phyloP scores from a whole-genome alignment of 768 basidiomycete species.

The Cantharellus cinnabarinus region DNA sequence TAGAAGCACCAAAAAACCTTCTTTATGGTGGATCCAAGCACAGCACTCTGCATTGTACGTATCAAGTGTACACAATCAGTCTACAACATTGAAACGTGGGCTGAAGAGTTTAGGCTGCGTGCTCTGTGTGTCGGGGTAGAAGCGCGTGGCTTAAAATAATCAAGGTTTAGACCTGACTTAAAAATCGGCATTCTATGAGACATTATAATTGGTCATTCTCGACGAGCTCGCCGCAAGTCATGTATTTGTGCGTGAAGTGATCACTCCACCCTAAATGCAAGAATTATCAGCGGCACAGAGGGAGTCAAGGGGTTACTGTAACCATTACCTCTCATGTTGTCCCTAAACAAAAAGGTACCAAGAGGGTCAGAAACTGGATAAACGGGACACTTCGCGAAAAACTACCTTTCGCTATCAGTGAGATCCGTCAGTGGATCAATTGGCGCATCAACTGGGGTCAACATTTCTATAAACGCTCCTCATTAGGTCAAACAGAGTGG shows the following conservation, averaged over 20 bases:
- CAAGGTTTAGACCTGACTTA: no score
- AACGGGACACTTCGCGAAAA: neutral
- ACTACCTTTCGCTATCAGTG: conserved; percentile 63
- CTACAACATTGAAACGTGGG: no score
- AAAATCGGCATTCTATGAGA: neutral
- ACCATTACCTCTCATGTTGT: no score
- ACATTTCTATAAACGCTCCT: conserved; percentile 41
- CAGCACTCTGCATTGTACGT: no score
- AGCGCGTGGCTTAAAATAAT: no score
- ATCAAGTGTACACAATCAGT: no score
- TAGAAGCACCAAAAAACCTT: no score
- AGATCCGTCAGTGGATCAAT: conserved; percentile 72
- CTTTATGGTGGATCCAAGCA: no score
- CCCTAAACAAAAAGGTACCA: no score
- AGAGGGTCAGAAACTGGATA: neutral
- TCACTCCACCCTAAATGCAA: conserved; percentile 60
- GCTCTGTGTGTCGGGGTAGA: no score
- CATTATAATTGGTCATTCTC: conserved; percentile 39
- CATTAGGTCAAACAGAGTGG: neutral
- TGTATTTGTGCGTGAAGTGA: conserved; percentile 85
- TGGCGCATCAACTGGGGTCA: conserved; percentile 70
- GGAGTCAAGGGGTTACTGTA: no score
- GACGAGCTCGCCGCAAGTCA: conserved; percentile 71
- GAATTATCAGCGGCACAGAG: neutral
- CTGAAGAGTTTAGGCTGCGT: no score